A percentile compares a stretch with the other conserved stretches of the same genome.
Evolutionary conservation across 495 filamentous ascomycete genomes (phyloP).

Genomic region (Penicillium subrubescens): DNA sequence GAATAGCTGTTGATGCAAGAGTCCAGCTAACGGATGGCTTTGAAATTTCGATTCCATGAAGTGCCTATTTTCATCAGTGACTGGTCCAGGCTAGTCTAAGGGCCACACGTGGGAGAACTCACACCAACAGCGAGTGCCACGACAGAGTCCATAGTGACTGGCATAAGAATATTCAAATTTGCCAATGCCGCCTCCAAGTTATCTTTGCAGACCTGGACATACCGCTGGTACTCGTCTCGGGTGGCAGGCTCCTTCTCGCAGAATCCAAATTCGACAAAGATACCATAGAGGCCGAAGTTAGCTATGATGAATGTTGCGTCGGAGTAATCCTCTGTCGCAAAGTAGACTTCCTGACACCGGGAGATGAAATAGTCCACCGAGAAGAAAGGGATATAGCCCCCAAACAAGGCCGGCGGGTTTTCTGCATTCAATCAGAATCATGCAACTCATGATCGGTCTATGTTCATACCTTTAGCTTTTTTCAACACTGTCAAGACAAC

Average conservation of each 20-base stretch:
- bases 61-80: slow-evolving; percentile 31
- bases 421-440: slow-evolving; percentile 17
- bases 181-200: slow-evolving; percentile 62
- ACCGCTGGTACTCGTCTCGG: slow-evolving; percentile 40
- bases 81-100: neutral
- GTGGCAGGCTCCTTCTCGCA: slow-evolving; percentile 28
- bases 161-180: slow-evolving; percentile 59
- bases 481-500: slow-evolving; percentile 54
- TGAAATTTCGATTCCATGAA: slow-evolving; percentile 63
- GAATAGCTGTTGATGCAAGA: slow-evolving; percentile 57
- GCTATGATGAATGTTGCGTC: slow-evolving; percentile 58
- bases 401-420: slow-evolving; percentile 24
- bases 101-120: slow-evolving; percentile 17
- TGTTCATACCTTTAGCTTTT: slow-evolving; percentile 46
- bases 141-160: slow-evolving; percentile 58
- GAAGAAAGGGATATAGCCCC: slow-evolving; percentile 42
- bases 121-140: slow-evolving; percentile 62
- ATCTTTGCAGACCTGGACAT: slow-evolving; percentile 49
- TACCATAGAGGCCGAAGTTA: slow-evolving; percentile 57
- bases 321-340: slow-evolving; percentile 58
- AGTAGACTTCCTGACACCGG: slow-evolving; percentile 61
- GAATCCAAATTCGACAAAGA: slow-evolving; percentile 55
- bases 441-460: no score
- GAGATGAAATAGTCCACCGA: slow-evolving; percentile 57
- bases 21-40: slow-evolving; percentile 66